Conservation (phyloP, 2,329 filamentous ascomycete genomes). For the Ceratocystis smalleyi region DNA sequence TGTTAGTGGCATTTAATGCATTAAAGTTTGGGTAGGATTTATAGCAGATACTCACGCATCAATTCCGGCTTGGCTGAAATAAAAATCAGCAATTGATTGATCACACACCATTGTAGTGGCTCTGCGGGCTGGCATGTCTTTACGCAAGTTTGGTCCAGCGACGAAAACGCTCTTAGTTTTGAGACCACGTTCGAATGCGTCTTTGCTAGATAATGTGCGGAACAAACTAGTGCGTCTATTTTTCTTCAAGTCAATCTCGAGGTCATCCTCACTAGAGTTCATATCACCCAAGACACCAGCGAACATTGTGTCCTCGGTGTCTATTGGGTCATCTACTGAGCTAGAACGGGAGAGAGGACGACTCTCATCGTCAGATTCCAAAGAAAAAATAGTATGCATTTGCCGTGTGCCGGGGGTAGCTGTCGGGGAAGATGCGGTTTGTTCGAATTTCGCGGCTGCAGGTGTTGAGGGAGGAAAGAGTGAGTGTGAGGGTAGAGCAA, state of each 20-base stretch:
- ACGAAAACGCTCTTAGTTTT: conserved; percentile 13
- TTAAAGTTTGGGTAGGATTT: not conserved
- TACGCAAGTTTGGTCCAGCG: not conserved
- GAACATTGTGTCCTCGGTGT: conserved; percentile 12
- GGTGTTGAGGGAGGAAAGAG: not conserved
- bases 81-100: conserved; percentile 10
- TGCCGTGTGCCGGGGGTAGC: not conserved
- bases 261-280: conserved; percentile 3
- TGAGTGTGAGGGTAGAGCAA: not conserved
- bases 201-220: conserved; percentile 11
- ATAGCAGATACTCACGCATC: conserved; percentile 11
- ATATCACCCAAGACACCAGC: conserved; percentile 14
- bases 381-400: conserved; percentile 8
- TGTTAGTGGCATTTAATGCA: not conserved
- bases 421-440: not conserved
- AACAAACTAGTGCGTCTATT: conserved; percentile 13
- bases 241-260: conserved; percentile 6
- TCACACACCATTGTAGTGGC: conserved; percentile 9
- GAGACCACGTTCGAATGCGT: not conserved
- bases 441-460: not conserved
- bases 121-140: conserved; percentile 2
- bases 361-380: not conserved
- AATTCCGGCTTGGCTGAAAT: conserved; percentile 14
- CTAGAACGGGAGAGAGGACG: conserved; percentile 6
- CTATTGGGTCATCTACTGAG: not conserved